A percentile compares a stretch with the other conserved stretches of the same genome.
Conservation (phyloP, 352 stramenopile genomes). For the Pythium vanterpoolii region DNA sequence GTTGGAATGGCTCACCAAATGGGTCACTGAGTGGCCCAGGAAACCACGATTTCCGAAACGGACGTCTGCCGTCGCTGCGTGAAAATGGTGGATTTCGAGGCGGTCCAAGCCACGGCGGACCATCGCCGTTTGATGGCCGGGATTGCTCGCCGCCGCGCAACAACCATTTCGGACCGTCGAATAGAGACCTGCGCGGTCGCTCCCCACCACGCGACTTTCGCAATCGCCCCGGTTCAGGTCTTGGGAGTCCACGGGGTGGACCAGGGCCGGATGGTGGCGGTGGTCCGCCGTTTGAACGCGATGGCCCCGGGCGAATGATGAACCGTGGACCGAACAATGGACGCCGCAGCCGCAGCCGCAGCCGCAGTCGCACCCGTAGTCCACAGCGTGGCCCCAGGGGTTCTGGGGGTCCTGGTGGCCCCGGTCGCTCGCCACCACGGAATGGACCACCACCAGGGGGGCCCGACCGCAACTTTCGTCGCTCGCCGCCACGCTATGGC, state of each 20-base stretch:
- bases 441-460: slow-evolving; percentile 1
- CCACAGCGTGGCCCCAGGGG: slow-evolving; percentile 1
- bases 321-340: slow-evolving; percentile 10
- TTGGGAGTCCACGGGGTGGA: not conserved
- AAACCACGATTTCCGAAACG: slow-evolving; percentile 1
- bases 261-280: not conserved
- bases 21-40: not conserved
- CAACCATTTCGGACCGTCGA: slow-evolving; percentile 6
- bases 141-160: slow-evolving; percentile 3
- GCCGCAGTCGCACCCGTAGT: not conserved
- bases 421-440: not conserved
- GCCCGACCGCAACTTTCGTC: slow-evolving; percentile 17
- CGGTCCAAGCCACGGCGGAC: not conserved
- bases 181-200: not conserved
- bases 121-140: not conserved
- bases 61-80: slow-evolving; percentile 4
- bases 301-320: not conserved
- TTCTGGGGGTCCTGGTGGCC: not conserved
- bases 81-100: not conserved
- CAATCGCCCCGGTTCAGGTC: no score
- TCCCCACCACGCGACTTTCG: slow-evolving; percentile 13
- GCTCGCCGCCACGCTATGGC: slow-evolving; percentile 8
- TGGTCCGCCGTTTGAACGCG: slow-evolving; percentile 5
- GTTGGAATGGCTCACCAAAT: not conserved
- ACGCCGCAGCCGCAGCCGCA: slow-evolving; percentile 9